Base-by-base conservation (phyloP, 306 rosid genomes). In the Cucumis cinereus region DNA sequence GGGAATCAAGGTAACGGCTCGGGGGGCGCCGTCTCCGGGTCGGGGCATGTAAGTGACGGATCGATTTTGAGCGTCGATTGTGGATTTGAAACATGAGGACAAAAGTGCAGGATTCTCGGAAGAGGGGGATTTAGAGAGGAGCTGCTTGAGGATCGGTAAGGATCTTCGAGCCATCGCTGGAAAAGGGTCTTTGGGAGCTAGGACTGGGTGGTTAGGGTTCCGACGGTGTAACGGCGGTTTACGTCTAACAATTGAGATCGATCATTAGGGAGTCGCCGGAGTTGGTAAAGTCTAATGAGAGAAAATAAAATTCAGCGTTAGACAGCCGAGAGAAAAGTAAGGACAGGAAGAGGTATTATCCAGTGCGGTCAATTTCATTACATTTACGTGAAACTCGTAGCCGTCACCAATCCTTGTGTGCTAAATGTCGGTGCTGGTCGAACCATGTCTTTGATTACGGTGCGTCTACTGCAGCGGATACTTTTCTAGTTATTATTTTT, bases 1-100 rank as follows among this genome's bases (percentile, higher is more conserved):
- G 3, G 92, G 97, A 23, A 92, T 92, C 24, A 92, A 86, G 7
- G 97, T 90, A 6, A 92, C 93, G 15, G 83, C 59, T 0, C 97
- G 90, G 0, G 96, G 92, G 5, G 93, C 2, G 19, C 96, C 97
- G 53, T 90, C 96, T 0, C 97, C 97, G 22, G 97, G 96, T 9
- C 92, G 89, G 55, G 93, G 97, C 96, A 90, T 92, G 86, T 92
- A 88, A 53, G 97, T 92, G 23, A 92, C 89, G 59, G 85, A 81
- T 47, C 97, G 96, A 68, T 77, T 58, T 10, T 71, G 86, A 68
- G 50, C 77, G 79, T 77, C 81, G 49, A 24, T n/a, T 47, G 35
- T 11, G 79, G 70, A 50, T 28, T 50, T 30, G 80, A 54, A 77
- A 72, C 16, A 19, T 10, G 81, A 72, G 10, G 60, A 72, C 13